Percentiles rank a stretch among this genome's conserved stretches.
Evolutionary conservation across 139 green algal species (phyloP).

Genomic region (Picochlorum sp.): DNA sequence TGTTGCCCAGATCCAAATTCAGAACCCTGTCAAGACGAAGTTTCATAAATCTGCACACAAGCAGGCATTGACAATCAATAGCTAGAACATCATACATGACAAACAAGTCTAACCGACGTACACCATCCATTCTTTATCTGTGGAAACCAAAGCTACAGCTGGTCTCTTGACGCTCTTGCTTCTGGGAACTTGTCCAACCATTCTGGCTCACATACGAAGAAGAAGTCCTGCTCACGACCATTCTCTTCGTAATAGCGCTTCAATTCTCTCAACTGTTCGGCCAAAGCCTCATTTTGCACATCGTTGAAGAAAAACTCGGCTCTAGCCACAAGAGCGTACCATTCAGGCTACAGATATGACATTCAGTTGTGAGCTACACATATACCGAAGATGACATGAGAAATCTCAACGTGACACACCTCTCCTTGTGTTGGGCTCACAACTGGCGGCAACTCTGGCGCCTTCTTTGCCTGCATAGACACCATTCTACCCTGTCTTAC

Average conservation of each 20-base stretch:
- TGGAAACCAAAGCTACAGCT: slow-evolving; percentile 74
- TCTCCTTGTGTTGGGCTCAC: not conserved
- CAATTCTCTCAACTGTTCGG: slow-evolving; percentile 81
- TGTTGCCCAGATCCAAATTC: slow-evolving; percentile 50
- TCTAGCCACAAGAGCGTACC: slow-evolving; percentile 65
- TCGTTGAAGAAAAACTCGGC: slow-evolving; percentile 84
- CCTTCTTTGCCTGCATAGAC: not conserved
- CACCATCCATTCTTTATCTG: slow-evolving; percentile 79
- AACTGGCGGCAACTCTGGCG: not conserved
- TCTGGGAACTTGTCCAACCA: slow-evolving; percentile 79
- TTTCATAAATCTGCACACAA: slow-evolving; percentile 80
- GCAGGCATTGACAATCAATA: not conserved
- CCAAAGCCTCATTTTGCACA: slow-evolving; percentile 80
- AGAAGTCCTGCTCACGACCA: slow-evolving; percentile 49
- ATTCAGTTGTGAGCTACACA: not conserved
- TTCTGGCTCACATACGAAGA: slow-evolving; percentile 63
- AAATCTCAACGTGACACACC: not conserved
- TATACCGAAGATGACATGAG: too few species aligned
- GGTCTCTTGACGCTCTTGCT: slow-evolving; percentile 63
- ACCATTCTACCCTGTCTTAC: not conserved
- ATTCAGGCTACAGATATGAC: slow-evolving; percentile 35
- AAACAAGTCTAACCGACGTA: slow-evolving; percentile 34
- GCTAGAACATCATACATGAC: not conserved
- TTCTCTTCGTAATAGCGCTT: slow-evolving; percentile 51
- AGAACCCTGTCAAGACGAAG: slow-evolving; percentile 82